A percentile compares a stretch with the other conserved stretches of the same genome.
Conservation (phyloP, 306 rosid genomes). For the Corylus avellana region DNA sequence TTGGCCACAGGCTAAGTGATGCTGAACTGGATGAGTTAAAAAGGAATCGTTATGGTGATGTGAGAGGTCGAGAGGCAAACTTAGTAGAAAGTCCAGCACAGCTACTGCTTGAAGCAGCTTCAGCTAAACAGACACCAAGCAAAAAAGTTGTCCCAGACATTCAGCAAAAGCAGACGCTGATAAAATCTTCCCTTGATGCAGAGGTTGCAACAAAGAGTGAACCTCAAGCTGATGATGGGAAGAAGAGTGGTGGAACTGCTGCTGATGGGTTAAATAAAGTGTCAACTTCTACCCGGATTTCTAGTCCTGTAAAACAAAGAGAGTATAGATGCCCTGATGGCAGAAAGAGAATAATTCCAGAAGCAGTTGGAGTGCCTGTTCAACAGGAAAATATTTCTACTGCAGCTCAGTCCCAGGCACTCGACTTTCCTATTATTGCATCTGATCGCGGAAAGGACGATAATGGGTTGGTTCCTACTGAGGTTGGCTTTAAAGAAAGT, state of each 20-base stretch:
- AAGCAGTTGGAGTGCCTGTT: constrained; percentile 86
- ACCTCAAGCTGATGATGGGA: constrained; percentile 58
- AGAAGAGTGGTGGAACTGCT: constrained; percentile 55
- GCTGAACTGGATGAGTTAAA: constrained; percentile 87
- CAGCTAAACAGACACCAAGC: constrained; percentile 66
- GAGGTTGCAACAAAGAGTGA: constrained; percentile 50
- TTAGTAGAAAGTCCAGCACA: constrained; percentile 96
- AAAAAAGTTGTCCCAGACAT: constrained; percentile 64
- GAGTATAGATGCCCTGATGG: constrained; percentile 99
- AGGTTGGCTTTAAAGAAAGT: constrained; percentile 49
- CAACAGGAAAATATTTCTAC: constrained; percentile 68
- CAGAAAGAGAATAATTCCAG: constrained; percentile 94
- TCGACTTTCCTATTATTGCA: constrained; percentile 59
- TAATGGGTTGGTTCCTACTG: constrained; percentile 50
- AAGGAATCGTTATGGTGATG: constrained; percentile 91
- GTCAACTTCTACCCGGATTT: constrained; percentile 53
- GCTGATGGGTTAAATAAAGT: constrained; percentile 60
- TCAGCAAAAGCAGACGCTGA: constrained; percentile 56
- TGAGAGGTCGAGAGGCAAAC: constrained; percentile 79
- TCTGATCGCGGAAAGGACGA: constrained; percentile 58
- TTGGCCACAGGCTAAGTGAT: constrained; percentile 81
- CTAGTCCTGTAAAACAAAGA: constrained; percentile 95
- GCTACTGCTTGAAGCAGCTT: constrained; percentile 88
- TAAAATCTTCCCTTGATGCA: constrained; percentile 50
- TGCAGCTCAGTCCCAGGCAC: constrained; percentile 55